Evolutionary conservation across 2,329 filamentous ascomycete genomes (phyloP).

Genomic region (Apiospora kogelbergensis): DNA sequence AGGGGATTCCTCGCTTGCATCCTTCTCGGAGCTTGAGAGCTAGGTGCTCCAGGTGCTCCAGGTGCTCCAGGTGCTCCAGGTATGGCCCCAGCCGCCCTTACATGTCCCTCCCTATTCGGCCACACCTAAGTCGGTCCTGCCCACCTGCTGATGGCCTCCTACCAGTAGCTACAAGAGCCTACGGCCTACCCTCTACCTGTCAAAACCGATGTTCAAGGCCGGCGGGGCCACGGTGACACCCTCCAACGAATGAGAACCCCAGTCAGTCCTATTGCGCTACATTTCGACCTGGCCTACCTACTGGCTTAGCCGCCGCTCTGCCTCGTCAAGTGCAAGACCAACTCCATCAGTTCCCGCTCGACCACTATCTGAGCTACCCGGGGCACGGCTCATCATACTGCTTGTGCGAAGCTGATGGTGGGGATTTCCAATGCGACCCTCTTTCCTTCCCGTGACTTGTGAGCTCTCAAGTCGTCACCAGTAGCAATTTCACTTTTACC

Average conservation of each 20-base stretch:
- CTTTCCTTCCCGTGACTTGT: slow-evolving; percentile 22
- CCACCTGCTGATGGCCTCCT: slow-evolving; percentile 1
- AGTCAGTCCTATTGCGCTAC: slow-evolving; percentile 26
- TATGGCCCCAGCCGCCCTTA: background rate
- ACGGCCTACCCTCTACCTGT: slow-evolving; percentile 11
- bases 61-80: background rate
- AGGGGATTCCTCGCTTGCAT: background rate
- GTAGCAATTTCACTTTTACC: slow-evolving; percentile 26
- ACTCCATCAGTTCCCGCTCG: slow-evolving; percentile 34
- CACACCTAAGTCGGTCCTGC: background rate
- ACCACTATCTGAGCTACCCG: slow-evolving; percentile 28
- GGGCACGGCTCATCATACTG: slow-evolving; percentile 38
- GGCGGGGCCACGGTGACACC: slow-evolving; percentile 23
- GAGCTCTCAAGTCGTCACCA: slow-evolving; percentile 27
- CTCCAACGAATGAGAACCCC: slow-evolving; percentile 40
- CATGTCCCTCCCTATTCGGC: background rate
- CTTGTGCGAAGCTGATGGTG: slow-evolving; percentile 39
- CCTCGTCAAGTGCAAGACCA: slow-evolving; percentile 37
- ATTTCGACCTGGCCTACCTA: background rate
- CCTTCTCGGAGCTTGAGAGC: background rate
- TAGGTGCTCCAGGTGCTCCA: background rate
- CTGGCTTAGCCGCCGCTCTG: slow-evolving; percentile 32
- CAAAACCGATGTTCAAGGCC: slow-evolving; percentile 26
- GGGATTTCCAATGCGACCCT: slow-evolving; percentile 35
- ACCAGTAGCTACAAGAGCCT: background rate